Base-by-base conservation (phyloP, 306 rosid genomes). In the Quillaja saponaria region DNA sequence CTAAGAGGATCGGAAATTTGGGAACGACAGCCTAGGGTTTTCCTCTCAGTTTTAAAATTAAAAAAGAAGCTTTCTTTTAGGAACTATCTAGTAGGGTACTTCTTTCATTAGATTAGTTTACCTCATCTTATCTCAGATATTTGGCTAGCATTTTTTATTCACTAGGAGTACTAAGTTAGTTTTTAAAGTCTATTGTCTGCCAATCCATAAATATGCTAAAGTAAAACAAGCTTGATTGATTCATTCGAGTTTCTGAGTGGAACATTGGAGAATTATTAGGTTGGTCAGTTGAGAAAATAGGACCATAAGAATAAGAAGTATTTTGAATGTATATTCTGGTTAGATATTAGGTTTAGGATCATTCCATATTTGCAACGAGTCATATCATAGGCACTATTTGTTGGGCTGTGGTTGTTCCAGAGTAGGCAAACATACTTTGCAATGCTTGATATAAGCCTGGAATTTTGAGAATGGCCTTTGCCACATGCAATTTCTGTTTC, bases 1-100 rank as follows among this genome's bases (percentile, higher is more conserved):
- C 42, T 49, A 71, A 71, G 81, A 53, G 57, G 40, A 55, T 76
- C 67, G 68, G 66, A 71, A 85, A 56, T 61, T 74, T 64, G 66
- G 81, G 66, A 75, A 34, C 77, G 70, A 68, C 77, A 39, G 55
- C 68, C 69, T 60, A 55, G 65, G 61, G 34, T 55, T 34, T 69
- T 46, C 18, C 34, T 47, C 20, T 71, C 61, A 5, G 44, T 50
- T 41, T 8, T 16, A 16, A 13, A 13, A 0, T 8, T 10, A 0
- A 14, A 9, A 65, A 55, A 40, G 61, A 13, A 50, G 18, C 38
- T 40, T 63, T 49, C n/a, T 70, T 31, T 11, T 0, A 57, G 18
- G 15, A 13, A 25, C 31, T 25, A 25, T 25, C 31, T 25, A 25
- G 31, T 4, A 4, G 46, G 41, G 45, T 28, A 33, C 44, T 64